Base-by-base conservation (phyloP, 1,139 yeast genomes). In the Debaryomycetaceae sp. region DNA sequence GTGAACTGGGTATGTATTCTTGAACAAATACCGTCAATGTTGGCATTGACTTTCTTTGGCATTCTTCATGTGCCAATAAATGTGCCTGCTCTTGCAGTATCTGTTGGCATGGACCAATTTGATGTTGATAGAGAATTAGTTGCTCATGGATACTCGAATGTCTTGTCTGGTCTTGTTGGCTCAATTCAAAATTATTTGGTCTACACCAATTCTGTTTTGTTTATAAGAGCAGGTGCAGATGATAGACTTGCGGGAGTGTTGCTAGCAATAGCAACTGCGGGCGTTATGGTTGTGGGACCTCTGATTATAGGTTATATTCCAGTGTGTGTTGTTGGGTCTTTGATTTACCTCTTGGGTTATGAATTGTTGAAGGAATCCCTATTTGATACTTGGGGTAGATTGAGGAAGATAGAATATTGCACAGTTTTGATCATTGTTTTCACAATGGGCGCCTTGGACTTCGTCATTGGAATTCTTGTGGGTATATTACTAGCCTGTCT, bases 371-470 rank as follows among this genome's bases (percentile, higher is more conserved):
- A 85, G 43, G 98, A 92, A 59, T 87, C 98, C 0, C 56, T 92
- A 13, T 79, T 77, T 50, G 98, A 92, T 58, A 88, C 98, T 0
- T 76, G 78, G 65, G 94, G 94, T 1, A 76, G 85, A 49, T 75
- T 92, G 34, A 75, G 82, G 35, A 70, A 63, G 32, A 85, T 87
- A 49, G 98, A 92, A 58, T 92, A 92, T 59, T 54, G 79, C 34
- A 92, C 98, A 2, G 86, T 92, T 45, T 64, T 85, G 5, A 81
- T 84, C 8, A 92, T 92, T 51, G 95, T 94, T 17, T 67, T 88
- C 19, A 84, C 92, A 0, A 92, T 94, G 98, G 98, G 98, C 3
- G 83, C 86, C 2, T 85, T 87, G 75, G 98, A 92, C 63, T 92
- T 92, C 61, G 98, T 92, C 6, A 76, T 82, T 49, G 98, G 98